Evolutionary conservation across 2,329 filamentous ascomycete genomes (phyloP).

Genomic region (Neoarthrinium moseri): DNA sequence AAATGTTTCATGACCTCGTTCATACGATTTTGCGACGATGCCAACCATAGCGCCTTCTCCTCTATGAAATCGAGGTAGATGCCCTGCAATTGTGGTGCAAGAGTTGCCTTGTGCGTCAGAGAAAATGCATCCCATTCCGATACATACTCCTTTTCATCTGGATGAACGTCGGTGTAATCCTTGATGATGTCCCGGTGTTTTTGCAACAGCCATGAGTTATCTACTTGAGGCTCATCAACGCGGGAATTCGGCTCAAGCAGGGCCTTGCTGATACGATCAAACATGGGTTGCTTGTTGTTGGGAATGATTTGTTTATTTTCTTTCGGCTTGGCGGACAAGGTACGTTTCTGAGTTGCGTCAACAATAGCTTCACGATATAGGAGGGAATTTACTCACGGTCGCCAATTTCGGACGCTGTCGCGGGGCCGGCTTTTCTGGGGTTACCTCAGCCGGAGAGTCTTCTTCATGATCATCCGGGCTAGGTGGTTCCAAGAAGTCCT

Average conservation of each 20-base stretch:
- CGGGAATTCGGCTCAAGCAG: slow-evolving; percentile 47
- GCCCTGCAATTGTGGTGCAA: slow-evolving; percentile 49
- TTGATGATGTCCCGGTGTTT: slow-evolving; percentile 58
- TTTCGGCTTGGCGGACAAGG: slow-evolving; percentile 12
- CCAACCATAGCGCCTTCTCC: slow-evolving; percentile 52
- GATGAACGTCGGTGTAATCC: slow-evolving; percentile 55
- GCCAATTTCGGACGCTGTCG: slow-evolving; percentile 15
- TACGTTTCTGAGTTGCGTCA: not conserved
- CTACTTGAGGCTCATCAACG: slow-evolving; percentile 40
- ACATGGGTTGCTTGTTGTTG: slow-evolving; percentile 51
- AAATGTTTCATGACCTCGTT: slow-evolving; percentile 56
- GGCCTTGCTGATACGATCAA: slow-evolving; percentile 55
- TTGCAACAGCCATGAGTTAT: slow-evolving; percentile 55
- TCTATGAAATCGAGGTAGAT: slow-evolving; percentile 52
- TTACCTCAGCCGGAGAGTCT: slow-evolving; percentile 20
- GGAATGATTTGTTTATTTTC: slow-evolving; percentile 43
- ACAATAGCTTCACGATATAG: no score
- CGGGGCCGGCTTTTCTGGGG: slow-evolving; percentile 17
- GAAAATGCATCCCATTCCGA: slow-evolving; percentile 58
- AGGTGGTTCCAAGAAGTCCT: slow-evolving; percentile 16
- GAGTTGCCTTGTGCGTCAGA: slow-evolving; percentile 48
- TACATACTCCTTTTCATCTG: slow-evolving; percentile 57
- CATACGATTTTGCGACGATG: slow-evolving; percentile 43
- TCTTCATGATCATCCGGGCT: slow-evolving; percentile 24
- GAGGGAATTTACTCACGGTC: not conserved